phyloP scores from a whole-genome alignment of 176 grass and related monocot genomes.

The Zoysia japonica region DNA sequence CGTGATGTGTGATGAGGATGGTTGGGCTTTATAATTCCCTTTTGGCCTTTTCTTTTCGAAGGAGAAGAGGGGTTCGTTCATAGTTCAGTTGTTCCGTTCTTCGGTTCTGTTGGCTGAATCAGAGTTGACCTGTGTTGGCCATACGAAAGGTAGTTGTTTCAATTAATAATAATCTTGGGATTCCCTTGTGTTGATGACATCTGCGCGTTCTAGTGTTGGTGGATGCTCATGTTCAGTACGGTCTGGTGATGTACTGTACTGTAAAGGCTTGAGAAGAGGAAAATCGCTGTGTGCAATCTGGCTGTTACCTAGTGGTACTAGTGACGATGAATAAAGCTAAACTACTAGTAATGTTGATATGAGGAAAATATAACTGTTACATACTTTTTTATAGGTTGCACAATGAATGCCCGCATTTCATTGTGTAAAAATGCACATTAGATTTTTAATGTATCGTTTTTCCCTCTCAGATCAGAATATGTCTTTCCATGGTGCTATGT shows the following conservation, averaged over 20 bases:
- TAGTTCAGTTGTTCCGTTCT: neutral
- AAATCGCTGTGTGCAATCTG: neutral
- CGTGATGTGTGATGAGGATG: neutral
- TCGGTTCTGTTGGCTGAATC: neutral
- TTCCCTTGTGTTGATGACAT: neutral
- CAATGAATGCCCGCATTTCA: neutral
- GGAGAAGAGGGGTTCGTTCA: neutral
- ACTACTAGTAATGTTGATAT: neutral
- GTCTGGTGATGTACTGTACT: neutral
- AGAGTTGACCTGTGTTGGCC: constrained; percentile 7
- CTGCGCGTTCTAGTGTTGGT: neutral
- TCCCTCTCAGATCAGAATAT: neutral
- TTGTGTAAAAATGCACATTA: neutral
- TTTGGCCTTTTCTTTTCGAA: neutral
- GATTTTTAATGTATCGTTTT: neutral
- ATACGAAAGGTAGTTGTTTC: neutral
- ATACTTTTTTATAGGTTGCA: neutral
- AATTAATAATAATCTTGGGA: neutral
- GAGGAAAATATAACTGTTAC: neutral
- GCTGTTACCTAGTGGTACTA: neutral
- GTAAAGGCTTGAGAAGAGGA: neutral
- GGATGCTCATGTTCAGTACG: neutral
- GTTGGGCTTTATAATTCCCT: neutral
- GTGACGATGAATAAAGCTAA: neutral
- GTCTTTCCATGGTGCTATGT: neutral